Conservation (phyloP, 495 filamentous ascomycete genomes). For the Cladorrhinum samala region DNA sequence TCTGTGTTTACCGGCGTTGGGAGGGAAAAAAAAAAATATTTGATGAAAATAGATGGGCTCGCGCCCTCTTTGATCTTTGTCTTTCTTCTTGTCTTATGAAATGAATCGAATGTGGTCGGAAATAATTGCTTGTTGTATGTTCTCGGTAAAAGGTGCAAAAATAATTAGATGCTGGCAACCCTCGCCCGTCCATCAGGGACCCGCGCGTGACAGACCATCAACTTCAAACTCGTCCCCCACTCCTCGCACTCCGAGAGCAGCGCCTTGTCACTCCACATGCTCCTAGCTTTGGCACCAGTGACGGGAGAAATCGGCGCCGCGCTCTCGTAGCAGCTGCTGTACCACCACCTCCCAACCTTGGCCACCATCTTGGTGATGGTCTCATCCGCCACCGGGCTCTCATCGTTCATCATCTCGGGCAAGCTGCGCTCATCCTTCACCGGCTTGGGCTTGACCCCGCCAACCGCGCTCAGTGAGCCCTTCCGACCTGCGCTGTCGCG, state of each 20-base stretch:
- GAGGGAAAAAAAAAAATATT: not conserved
- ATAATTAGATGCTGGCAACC: constrained; percentile 39
- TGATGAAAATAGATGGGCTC: constrained; percentile 9
- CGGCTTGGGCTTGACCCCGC: constrained; percentile 14
- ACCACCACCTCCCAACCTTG: constrained; percentile 94
- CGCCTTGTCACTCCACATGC: constrained; percentile 75
- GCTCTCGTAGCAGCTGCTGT: constrained; percentile 81
- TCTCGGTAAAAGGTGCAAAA: not conserved
- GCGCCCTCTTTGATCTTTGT: constrained; percentile 18
- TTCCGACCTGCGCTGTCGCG: constrained; percentile 8
- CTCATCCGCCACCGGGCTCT: constrained; percentile 59
- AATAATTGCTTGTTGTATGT: not conserved
- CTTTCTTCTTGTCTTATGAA: not conserved
- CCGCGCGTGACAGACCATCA: constrained; percentile 83
- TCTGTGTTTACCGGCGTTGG: constrained; percentile 3
- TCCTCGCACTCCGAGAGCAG: constrained; percentile 81
- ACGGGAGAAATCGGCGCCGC: constrained; percentile 44
- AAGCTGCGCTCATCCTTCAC: constrained; percentile 53
- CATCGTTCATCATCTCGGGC: constrained; percentile 63
- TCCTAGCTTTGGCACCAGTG: constrained; percentile 44
- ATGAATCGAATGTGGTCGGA: not conserved
- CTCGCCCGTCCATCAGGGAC: constrained; percentile 34
- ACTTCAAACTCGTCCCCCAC: constrained; percentile 76
- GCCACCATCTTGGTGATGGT: constrained; percentile 87
- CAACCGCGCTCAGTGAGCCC: not conserved